Evolutionary conservation across 2,329 filamentous ascomycete species (phyloP), one percentile per base, ranked within the genome.

Genomic region (Chaetomiaceae sp.): DNA sequence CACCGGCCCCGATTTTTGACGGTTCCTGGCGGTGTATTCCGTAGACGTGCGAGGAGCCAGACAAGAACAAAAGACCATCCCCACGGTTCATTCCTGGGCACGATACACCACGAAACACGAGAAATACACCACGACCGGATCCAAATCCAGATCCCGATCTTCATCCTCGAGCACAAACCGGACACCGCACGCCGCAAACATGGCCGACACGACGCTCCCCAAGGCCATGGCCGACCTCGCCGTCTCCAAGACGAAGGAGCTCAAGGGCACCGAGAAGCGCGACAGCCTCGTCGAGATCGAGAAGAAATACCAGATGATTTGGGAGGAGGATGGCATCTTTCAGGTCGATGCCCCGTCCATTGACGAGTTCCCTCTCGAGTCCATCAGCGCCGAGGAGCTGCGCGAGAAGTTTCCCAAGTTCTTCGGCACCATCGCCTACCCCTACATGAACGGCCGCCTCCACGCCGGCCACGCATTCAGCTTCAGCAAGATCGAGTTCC

Each of bases 401-500:
- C 87, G 87, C 65, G 78, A 85, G 63, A 85, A 90, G 58, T 74
- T 87, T 63, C 92, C 92, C 60, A 97, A 97, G 73, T 96, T 91
- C 77, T 95, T 92, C 66, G 89, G 86, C 81, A 61, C 70, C 35
- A 70, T 73, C 54, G 71, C 72, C 21, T 75, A 72, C 55, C 72
- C 83, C 19, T 91, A 89, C 69, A 89, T 90, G 85, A 95, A 95
- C 70, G 89, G 89, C 57, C 87, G 83, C 54, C 78, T 95, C 21
- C 92, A 97, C 66, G 89, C 87, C 27, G 93, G 93, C 19, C 93
- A 99, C 74, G 86, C 83, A 61, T 97, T 99, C 70, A 93, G 90
- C 19, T 83, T 88, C 55, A 87, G 82, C 65, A 99, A 99, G 72
- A 83, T 96, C 62, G 93, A 99, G 71, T 99, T 97, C 69, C 85